A percentile compares a stretch with the other conserved stretches of the same genome.
Conservation (phyloP, 2,329 filamentous ascomycete genomes). For the Verruconis gallopava region DNA sequence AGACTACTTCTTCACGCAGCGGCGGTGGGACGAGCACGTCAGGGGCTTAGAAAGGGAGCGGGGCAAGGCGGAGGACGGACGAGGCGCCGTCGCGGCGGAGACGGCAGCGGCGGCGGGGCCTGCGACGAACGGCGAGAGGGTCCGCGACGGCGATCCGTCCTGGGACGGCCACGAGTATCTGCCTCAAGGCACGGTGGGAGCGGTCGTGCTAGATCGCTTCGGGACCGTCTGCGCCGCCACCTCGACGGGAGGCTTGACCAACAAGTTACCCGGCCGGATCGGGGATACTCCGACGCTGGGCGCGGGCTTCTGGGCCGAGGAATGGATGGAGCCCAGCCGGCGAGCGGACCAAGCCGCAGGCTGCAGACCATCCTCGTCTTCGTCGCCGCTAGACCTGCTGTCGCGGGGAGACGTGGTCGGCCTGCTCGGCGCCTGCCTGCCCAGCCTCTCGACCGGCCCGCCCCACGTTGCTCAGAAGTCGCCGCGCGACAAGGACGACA, state of each 20-base stretch:
- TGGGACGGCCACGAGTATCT: slow-evolving; percentile 55
- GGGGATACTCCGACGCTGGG: slow-evolving; percentile 78
- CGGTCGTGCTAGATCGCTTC: slow-evolving; percentile 64
- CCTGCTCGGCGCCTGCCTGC: neutral
- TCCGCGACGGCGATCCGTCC: slow-evolving; percentile 20
- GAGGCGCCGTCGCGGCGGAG: slow-evolving; percentile 21
- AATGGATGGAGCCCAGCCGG: slow-evolving; percentile 63
- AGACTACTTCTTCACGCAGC: slow-evolving; percentile 66
- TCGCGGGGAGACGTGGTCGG: neutral
- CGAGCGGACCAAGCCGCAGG: no score
- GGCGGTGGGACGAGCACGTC: slow-evolving; percentile 65
- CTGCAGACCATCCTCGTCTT: neutral
- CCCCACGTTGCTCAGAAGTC: neutral
- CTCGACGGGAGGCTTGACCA: slow-evolving; percentile 67
- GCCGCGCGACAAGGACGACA: slow-evolving; percentile 10
- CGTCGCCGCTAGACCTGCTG: neutral
- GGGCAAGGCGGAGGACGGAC: slow-evolving; percentile 30
- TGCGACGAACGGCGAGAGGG: neutral
- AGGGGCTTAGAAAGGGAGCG: slow-evolving; percentile 40
- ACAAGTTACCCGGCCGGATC: slow-evolving; percentile 73
- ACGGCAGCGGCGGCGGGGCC: neutral
- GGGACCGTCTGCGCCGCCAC: slow-evolving; percentile 59
- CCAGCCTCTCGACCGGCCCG: no score
- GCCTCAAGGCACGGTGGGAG: slow-evolving; percentile 74
- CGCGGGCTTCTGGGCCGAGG: slow-evolving; percentile 81